Evolutionary conservation across 176 grass and related monocot genomes (phyloP).

Genomic region (Cocos nucifera): DNA sequence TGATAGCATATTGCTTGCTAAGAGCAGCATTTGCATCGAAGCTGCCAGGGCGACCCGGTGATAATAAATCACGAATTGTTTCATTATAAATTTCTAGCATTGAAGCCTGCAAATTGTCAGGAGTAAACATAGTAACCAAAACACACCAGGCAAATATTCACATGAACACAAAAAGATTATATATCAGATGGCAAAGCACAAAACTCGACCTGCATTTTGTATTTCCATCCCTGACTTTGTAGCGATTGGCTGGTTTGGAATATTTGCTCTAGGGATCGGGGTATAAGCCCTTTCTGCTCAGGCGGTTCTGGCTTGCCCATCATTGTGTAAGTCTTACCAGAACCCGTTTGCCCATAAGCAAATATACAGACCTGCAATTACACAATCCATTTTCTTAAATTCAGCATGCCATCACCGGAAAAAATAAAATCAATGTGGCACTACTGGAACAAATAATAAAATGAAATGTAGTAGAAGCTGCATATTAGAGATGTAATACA

Average conservation of each 20-base stretch:
- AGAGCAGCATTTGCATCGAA: constrained; percentile 23
- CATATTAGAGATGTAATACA: too few relatives aligned
- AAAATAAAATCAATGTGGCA: too few relatives aligned
- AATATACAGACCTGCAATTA: constrained; percentile 79
- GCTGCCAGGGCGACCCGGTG: constrained; percentile 22
- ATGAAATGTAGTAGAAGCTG: too few relatives aligned
- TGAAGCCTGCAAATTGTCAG: constrained; percentile 40
- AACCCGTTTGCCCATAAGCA: constrained; percentile 98
- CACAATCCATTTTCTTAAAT: too few relatives aligned
- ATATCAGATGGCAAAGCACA: not conserved
- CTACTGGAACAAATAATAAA: too few relatives aligned
- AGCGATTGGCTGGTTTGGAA: constrained; percentile 58
- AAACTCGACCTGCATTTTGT: constrained; percentile 56
- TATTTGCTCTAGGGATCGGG: constrained; percentile 88
- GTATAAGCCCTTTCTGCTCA: constrained; percentile 71
- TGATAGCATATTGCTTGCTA: constrained; percentile 63
- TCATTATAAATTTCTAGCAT: constrained; percentile 99
- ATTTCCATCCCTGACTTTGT: constrained; percentile 85
- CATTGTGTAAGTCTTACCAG: constrained; percentile 99
- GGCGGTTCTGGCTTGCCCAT: constrained; percentile 49
- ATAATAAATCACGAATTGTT: constrained; percentile 81
- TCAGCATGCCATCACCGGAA: too few relatives aligned
- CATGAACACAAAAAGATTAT: too few relatives aligned
- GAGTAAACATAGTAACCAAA: too few relatives aligned
- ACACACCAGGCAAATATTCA: too few relatives aligned